A percentile compares a stretch with the other conserved stretches of the same genome.
Conservation (phyloP, 2,329 filamentous ascomycete genomes). For the Fragosphaeria purpurea region DNA sequence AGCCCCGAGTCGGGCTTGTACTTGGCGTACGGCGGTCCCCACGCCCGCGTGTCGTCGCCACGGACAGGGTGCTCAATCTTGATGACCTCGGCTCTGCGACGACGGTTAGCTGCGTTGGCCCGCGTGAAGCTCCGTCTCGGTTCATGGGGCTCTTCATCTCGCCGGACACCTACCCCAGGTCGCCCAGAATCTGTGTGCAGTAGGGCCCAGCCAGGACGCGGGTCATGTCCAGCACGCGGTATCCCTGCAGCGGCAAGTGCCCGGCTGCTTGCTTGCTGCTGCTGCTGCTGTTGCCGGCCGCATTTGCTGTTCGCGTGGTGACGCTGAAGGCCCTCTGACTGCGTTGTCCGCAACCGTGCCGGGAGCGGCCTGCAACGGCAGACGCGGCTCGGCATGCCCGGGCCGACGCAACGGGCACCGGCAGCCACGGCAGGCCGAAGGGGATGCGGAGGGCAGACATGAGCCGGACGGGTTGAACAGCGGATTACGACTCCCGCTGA, state of each 20-base stretch:
- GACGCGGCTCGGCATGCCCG: too few relatives aligned
- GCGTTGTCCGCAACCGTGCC: too few relatives aligned
- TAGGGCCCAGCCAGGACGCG: slow-evolving; percentile 95
- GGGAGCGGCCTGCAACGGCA: too few relatives aligned
- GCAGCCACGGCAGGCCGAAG: not conserved
- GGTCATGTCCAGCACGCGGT: slow-evolving; percentile 92
- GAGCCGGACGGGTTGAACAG: too few relatives aligned
- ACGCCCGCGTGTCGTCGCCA: slow-evolving; percentile 89
- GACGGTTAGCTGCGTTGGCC: too few relatives aligned
- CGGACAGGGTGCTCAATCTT: slow-evolving; percentile 90
- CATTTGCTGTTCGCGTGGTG: not conserved
- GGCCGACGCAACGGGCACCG: not conserved
- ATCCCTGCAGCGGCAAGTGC: slow-evolving; percentile 63
- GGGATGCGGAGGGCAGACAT: not conserved
- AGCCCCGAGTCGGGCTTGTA: slow-evolving; percentile 52
- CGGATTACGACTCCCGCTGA: too few relatives aligned
- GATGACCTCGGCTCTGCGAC: slow-evolving; percentile 76
- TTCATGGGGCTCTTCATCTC: too few relatives aligned
- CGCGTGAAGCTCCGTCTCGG: too few relatives aligned
- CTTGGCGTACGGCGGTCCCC: slow-evolving; percentile 87
- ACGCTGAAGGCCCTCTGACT: not conserved
- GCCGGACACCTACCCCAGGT: slow-evolving; percentile 82
- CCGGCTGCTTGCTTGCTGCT: too few relatives aligned
- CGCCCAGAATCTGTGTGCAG: slow-evolving; percentile 91
- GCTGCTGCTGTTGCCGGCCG: not conserved